Evolutionary conservation across 805 yeast species (phyloP), one percentile per base, ranked within the genome.

Genomic region (Sporopachydermia quercuum): DNA sequence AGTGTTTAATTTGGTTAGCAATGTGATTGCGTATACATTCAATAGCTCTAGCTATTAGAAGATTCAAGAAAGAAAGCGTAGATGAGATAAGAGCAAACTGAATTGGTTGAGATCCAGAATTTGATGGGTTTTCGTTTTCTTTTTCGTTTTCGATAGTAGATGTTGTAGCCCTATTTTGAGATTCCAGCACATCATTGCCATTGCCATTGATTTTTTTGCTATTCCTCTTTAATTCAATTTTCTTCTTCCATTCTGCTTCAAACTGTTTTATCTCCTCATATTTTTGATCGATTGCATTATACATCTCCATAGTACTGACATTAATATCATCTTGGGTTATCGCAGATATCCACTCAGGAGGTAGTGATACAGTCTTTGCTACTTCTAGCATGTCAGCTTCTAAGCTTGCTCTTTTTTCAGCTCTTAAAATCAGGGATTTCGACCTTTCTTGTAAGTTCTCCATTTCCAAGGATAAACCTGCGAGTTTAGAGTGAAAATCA

Each of bases 11-110:
- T 45, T 76, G 72, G 4, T 58, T 48, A 2, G 84, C 73, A 19
- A 86, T 58, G 51, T 61, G 78, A 53, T 78, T 80, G 44, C 93
- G 69, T 2, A 83, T 73, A 41, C 94, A 66, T 53, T 87, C 96
- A 2, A 83, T 56, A 1, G 83, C 74, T 49, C 81, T 78, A 16
- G 60, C 53, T 37, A 70, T 70, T 40, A 86, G 56, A n/a, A 69
- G 54, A 1, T 65, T 62, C n/a, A 80, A 46, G 17, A 67, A 62
- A 23, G 50, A 39, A 45, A 49, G 36, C 35, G 48, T 40, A 60
- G 39, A 17, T 57, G 23, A 2, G 56, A 48, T 17, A 39, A 35
- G 54, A n/a, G n/a, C n/a, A n/a, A n/a, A n/a, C 35, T 30, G 53
- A 49, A 37, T 38, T 45, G 34, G 36, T 42, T 27, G 39, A 44